Conservation (phyloP, 2,329 filamentous ascomycete genomes). For the Huntiella abstrusa region DNA sequence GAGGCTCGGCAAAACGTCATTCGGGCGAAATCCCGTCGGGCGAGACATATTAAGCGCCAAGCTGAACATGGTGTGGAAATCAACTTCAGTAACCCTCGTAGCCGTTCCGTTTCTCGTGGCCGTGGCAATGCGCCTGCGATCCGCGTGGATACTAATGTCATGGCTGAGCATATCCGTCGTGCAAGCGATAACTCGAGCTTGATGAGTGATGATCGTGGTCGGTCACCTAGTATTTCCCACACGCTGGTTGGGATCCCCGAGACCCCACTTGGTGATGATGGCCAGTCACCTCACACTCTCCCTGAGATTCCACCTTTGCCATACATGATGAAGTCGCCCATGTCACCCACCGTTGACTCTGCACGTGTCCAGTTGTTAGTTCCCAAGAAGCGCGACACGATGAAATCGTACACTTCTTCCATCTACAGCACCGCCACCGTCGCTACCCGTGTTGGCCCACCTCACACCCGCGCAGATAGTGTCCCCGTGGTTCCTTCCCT, state of each 20-base stretch:
- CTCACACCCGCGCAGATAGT: background rate
- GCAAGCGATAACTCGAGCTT: background rate
- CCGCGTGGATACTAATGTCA: background rate
- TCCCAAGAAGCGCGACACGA: background rate
- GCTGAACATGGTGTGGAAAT: conserved; percentile 3
- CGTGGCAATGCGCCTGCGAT: background rate
- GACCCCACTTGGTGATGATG: background rate
- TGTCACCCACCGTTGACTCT: background rate
- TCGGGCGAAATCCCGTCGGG: conserved; percentile 5
- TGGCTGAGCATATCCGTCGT: background rate
- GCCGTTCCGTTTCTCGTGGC: background rate
- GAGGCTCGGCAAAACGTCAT: conserved; percentile 8
- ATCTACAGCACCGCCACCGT: conserved; percentile 1
- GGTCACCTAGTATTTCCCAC: background rate
- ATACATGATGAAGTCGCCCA: conserved; percentile 1
- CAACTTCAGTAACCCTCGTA: background rate
- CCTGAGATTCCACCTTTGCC: conserved; percentile 4
- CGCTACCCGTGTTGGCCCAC: background rate
- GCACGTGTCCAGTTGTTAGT: background rate
- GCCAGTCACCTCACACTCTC: background rate
- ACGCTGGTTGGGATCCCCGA: conserved; percentile 6
- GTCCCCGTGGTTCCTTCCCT: conserved; percentile 4
- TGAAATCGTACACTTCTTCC: conserved; percentile 3
- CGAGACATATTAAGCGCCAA: conserved; percentile 5
- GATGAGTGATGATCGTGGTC: background rate